These are phyloP conservation scores for Aspergillus heteromorphus DNA, from an alignment of 495 filamentous ascomycete genomes.

Conservation along the genomic window DNA sequence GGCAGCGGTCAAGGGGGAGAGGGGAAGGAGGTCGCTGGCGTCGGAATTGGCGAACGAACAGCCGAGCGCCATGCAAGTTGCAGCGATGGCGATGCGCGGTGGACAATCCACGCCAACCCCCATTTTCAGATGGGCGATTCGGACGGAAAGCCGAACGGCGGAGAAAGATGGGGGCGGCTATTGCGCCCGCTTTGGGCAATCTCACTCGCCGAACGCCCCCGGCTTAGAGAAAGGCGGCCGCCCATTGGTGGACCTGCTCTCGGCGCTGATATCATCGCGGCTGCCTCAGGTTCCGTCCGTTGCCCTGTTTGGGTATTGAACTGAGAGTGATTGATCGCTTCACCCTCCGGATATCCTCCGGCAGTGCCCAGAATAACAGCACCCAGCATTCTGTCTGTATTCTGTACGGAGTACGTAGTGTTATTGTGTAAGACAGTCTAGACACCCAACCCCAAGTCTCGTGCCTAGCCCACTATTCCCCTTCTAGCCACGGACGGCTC, in stretches of 20 bases:
- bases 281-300: not conserved
- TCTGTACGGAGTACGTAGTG: not conserved
- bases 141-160: slow-evolving; percentile 18
- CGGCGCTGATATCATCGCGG: not conserved
- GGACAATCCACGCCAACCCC: too few species aligned
- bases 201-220: slow-evolving; percentile 26
- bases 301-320: too few species aligned
- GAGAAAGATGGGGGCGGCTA: slow-evolving; percentile 19
- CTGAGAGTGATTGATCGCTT: too few species aligned
- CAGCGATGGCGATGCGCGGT: too few species aligned
- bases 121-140: not conserved
- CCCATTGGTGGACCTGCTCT: slow-evolving; percentile 28
- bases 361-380: too few species aligned
- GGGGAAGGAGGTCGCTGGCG: not conserved
- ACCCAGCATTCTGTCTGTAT: too few species aligned
- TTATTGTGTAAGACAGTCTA: not conserved
- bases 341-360: too few species aligned
- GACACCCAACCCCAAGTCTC: not conserved
- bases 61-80: not conserved
- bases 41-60: slow-evolving; percentile 2
- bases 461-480: not conserved
- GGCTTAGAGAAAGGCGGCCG: slow-evolving; percentile 13
- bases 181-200: slow-evolving; percentile 23
- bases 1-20: slow-evolving; percentile 1
- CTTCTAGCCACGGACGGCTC: not conserved